A percentile compares a stretch with the other conserved stretches of the same genome.
These are phyloP conservation scores for Meripilus lineatus DNA, from an alignment of 1,284 basidiomycete genomes.

Conservation along the genomic window DNA sequence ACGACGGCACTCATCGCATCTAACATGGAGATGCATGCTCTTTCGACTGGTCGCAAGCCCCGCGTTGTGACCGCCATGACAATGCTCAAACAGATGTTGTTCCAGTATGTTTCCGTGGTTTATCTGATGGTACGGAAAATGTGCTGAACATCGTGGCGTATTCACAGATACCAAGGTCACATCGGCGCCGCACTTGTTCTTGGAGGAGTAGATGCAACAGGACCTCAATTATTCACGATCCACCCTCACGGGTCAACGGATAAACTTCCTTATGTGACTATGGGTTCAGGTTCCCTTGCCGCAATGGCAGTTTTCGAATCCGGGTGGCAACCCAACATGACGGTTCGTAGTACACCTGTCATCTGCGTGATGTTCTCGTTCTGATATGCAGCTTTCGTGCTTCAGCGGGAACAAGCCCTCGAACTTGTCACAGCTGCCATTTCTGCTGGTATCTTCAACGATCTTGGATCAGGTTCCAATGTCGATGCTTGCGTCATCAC, in stretches of 20 bases:
- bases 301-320: slow-evolving; percentile 99
- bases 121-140: too few relatives aligned
- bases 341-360: slow-evolving; percentile 40
- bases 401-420: slow-evolving; percentile 78
- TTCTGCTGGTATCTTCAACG: slow-evolving; percentile 97
- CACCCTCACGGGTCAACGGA: slow-evolving; percentile 97
- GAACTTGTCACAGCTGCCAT: slow-evolving; percentile 85
- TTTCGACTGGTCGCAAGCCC: slow-evolving; percentile 84
- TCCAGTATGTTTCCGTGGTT: slow-evolving; percentile 61
- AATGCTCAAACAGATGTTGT: slow-evolving; percentile 90
- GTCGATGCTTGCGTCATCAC: slow-evolving; percentile 97
- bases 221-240: slow-evolving; percentile 94
- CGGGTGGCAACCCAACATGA: slow-evolving; percentile 81
- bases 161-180: slow-evolving; percentile 82
- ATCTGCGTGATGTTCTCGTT: not conserved
- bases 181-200: slow-evolving; percentile 95
- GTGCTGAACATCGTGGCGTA: too few relatives aligned
- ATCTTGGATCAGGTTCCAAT: slow-evolving; percentile 96
- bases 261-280: slow-evolving; percentile 98
- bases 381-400: slow-evolving; percentile 6
- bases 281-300: slow-evolving; percentile 95
- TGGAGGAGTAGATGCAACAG: slow-evolving; percentile 93
- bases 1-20: slow-evolving; percentile 90
- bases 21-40: slow-evolving; percentile 86
- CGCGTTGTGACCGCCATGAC: slow-evolving; percentile 97